Base-by-base conservation (phyloP, 768 basidiomycete species). In the Mycena latifolia region DNA sequence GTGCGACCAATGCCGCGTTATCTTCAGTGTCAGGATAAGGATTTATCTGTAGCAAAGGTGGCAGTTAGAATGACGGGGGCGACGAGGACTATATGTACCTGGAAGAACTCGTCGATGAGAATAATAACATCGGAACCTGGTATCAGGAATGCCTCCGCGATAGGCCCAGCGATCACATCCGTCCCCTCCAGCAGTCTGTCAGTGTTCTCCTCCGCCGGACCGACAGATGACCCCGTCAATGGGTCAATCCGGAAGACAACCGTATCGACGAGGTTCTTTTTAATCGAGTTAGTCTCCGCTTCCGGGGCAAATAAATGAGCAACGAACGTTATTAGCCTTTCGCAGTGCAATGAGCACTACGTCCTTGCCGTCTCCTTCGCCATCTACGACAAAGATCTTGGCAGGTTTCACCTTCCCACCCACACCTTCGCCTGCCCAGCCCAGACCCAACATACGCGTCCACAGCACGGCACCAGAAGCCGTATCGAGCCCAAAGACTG, bases 401-500 rank as follows among this genome's bases (percentile, higher is more conserved):
- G 85, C 77, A 7, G 92, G 90, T 5, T 84, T 61, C 22, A 92
- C 76, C 27, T 72, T 77, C 18, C 85, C 91, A 20, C 89, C 91
- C 25, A 88, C 78, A 39, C 80, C 76, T 35, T 79, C 72, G 8
- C 79, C 82, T 0, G 88, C 88, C 86, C 87, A 90, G 2, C 91
- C 92, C 29, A 92, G 80, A 0, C 93, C 92, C 2, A 97, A 81
- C 2, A 93, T 80, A 12, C 88, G 87, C 68, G 86, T 90, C 96
- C 96, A 98, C 2, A 97, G 73, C 31, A 94, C 82, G 2, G 84
- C 80, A 0, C 96, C 96, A 47, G 83, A 92, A 12, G 88, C 86
- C 1, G 93, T 91, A 71, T 98, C 95, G 46, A 98, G 77, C 0
- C 89, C 96, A 72, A 89, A 95, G 0, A 96, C 69, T 72, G 94